Conservation (phyloP, 2,329 filamentous ascomycete species). For the Knufia petricola region DNA sequence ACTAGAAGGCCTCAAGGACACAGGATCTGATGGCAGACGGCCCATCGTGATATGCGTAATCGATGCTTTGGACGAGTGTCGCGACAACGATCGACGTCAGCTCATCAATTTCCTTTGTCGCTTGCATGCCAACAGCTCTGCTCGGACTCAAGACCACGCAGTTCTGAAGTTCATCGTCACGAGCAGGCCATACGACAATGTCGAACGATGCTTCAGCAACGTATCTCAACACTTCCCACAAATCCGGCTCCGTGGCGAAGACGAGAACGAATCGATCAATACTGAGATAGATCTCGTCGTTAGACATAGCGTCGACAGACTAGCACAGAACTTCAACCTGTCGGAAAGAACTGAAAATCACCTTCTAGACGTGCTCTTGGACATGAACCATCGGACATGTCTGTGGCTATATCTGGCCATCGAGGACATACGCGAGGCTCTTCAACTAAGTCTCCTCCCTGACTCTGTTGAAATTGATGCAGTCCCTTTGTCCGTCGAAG, state of each 20-base stretch:
- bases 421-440: slow-evolving; percentile 15
- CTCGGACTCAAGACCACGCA: background rate
- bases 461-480: slow-evolving; percentile 14
- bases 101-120: slow-evolving; percentile 8
- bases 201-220: slow-evolving; percentile 19
- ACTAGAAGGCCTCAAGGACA: slow-evolving; percentile 12
- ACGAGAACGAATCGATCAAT: slow-evolving; percentile 19
- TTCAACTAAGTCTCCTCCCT: slow-evolving; percentile 10
- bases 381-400: slow-evolving; percentile 24
- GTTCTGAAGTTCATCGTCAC: slow-evolving; percentile 24
- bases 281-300: slow-evolving; percentile 22
- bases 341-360: background rate
- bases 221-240: slow-evolving; percentile 7
- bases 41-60: slow-evolving; percentile 11
- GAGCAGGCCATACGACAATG: slow-evolving; percentile 26
- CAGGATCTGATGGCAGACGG: background rate
- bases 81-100: background rate
- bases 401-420: slow-evolving; percentile 23
- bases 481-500: slow-evolving; percentile 22
- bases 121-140: slow-evolving; percentile 7
- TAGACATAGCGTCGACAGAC: slow-evolving; percentile 12
- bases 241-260: slow-evolving; percentile 18
- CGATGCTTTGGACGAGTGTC: slow-evolving; percentile 18
- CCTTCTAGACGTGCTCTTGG: background rate
- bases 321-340: background rate